Evolutionary conservation across 2,329 filamentous ascomycete species (phyloP).

Genomic region (Albophoma yamanashiensis): DNA sequence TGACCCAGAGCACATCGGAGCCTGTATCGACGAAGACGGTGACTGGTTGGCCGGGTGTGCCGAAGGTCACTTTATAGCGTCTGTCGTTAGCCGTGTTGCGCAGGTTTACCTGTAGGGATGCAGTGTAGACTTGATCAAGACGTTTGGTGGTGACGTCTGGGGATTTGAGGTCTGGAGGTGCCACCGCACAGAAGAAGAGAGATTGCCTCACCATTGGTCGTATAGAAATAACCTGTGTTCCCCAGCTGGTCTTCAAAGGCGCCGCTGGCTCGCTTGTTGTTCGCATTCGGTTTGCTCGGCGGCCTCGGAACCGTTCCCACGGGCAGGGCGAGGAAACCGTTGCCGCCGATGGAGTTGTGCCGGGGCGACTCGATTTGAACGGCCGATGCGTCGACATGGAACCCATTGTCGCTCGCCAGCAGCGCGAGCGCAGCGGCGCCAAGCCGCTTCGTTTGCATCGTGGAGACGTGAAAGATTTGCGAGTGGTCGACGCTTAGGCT

Average conservation of each 20-base stretch:
- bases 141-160: neutral
- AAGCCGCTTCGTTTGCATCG: constrained; percentile 6
- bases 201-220: constrained; percentile 21
- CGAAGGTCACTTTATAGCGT: constrained; percentile 26
- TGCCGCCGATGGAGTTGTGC: constrained; percentile 9
- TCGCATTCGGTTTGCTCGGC: constrained; percentile 2
- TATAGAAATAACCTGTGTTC: constrained; percentile 28
- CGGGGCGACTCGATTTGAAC: neutral
- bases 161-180: neutral
- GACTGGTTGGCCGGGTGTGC: constrained; percentile 29
- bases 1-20: constrained; percentile 45
- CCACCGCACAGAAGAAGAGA: neutral
- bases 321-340: constrained; percentile 26
- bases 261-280: constrained; percentile 12
- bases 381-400: neutral
- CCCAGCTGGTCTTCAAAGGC: constrained; percentile 19
- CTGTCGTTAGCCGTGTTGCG: neutral
- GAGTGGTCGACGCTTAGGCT: neutral
- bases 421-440: constrained; percentile 6
- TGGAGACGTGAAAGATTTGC: neutral
- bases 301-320: constrained; percentile 19
- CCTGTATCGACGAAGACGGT: constrained; percentile 40
- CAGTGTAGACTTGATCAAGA: neutral
- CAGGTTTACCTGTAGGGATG: neutral
- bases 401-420: constrained; percentile 1